Evolutionary conservation across 1,284 basidiomycete species (phyloP).

Genomic region (Inonotus hispidus): DNA sequence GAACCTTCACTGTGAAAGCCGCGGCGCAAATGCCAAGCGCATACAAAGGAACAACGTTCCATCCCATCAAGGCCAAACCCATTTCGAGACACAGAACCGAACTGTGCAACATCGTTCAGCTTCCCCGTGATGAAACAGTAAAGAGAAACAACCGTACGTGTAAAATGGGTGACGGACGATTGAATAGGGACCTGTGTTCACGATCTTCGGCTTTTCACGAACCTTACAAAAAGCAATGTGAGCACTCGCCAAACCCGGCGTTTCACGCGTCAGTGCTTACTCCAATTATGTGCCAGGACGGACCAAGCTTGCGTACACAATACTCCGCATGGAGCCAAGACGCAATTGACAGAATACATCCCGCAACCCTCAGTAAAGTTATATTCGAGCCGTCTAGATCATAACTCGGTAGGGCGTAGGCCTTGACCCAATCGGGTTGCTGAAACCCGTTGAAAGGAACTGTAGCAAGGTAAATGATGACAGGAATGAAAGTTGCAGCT

Average conservation of each 20-base stretch:
- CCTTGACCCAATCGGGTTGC: slow-evolving; percentile 31
- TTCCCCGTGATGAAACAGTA: not conserved
- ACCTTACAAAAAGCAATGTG: slow-evolving; percentile 20
- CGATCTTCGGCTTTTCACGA: slow-evolving; percentile 28
- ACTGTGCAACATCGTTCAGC: slow-evolving; percentile 19
- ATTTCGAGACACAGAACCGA: slow-evolving; percentile 27
- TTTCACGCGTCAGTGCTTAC: slow-evolving; percentile 20
- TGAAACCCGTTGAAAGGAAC: slow-evolving; percentile 27
- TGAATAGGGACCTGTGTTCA: slow-evolving; percentile 28
- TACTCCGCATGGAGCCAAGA: slow-evolving; percentile 20
- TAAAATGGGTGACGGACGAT: slow-evolving; percentile 32
- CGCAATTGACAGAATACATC: slow-evolving; percentile 24
- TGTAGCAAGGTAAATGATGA: slow-evolving; percentile 25
- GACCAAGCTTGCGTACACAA: slow-evolving; percentile 22
- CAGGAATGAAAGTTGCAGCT: slow-evolving; percentile 22
- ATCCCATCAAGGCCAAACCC: slow-evolving; percentile 29
- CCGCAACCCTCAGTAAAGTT: slow-evolving; percentile 23
- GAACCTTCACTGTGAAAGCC: slow-evolving; percentile 30
- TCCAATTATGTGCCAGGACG: slow-evolving; percentile 28
- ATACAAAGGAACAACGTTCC: slow-evolving; percentile 32
- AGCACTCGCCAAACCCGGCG: slow-evolving; percentile 1
- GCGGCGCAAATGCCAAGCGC: slow-evolving; percentile 23
- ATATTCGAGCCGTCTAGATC: slow-evolving; percentile 21
- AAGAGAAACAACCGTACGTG: slow-evolving; percentile 21
- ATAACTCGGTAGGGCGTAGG: slow-evolving; percentile 25